Evolutionary conservation across 2,329 filamentous ascomycete genomes (phyloP), one percentile per base, ranked within the genome.

Genomic region (Fonsecaea nubica): DNA sequence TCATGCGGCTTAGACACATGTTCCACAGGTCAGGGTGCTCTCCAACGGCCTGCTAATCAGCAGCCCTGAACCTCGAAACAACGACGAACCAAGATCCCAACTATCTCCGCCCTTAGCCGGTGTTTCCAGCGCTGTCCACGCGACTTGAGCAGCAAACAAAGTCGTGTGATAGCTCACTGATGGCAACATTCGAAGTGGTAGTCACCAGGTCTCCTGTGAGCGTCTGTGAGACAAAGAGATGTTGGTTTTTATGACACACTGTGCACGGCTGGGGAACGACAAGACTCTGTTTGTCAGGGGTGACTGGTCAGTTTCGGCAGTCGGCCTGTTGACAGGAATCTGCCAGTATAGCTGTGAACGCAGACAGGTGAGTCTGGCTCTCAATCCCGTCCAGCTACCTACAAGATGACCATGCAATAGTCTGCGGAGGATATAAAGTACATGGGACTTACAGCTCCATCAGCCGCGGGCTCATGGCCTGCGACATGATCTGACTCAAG

Each of bases 241-340:
- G 2, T 55, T 21, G 32, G 36, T 13, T 15, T 36, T 7, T n/a
- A 57, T 58, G 55, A 58, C 55, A 58, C 33, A 58, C 35, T 42
- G 15, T 38, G n/a, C n/a, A 58, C 38, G 12, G 21, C 5, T 25
- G 25, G 15, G 30, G 5, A n/a, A 18, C 15, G 4, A 58, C 40
- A 40, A 63, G 62, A 54, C 62, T 63, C 30, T 40, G 54, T 63
- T 63, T 63, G 62, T 58, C 50, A 53, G 62, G 62, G 62, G 33
- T 21, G 55, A 38, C 42, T 30, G 35, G 30, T 7, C 21, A 55
- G 21, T 42, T 6, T 40, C 3, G 21, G 15, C 15, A 33, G 30
- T 55, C 6, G 15, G 1, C 21, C 13, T 8, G 30, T 12, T 7
- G 13, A 32, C 8, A 6, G 30, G 30, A 32, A 3, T 32, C 30